A percentile compares a stretch with the other conserved stretches of the same genome.
These are phyloP conservation scores for Stromatinia cepivora DNA, from an alignment of 2,329 filamentous ascomycete species.

Conservation along the genomic window DNA sequence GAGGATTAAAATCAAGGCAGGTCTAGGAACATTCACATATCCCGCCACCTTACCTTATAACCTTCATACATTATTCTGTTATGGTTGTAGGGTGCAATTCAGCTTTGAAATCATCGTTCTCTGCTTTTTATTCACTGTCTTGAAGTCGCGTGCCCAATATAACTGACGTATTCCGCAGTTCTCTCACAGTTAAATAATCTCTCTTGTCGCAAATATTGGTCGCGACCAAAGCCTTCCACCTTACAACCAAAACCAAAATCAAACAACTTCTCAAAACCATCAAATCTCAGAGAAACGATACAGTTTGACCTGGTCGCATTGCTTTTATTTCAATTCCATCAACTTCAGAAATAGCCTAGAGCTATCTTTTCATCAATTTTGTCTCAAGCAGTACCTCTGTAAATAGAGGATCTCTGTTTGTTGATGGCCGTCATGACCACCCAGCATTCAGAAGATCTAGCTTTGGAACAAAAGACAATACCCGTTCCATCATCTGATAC, in stretches of 20 bases:
- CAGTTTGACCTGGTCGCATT: slow-evolving; percentile 13
- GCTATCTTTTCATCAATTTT: not conserved
- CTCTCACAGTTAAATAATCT: not conserved
- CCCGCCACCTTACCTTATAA: not conserved
- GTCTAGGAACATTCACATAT: slow-evolving; percentile 6
- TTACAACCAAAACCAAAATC: not conserved
- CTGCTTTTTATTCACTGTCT: slow-evolving; percentile 8
- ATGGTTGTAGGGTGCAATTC: not conserved
- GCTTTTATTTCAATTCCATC: not conserved
- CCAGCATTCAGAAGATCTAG: slow-evolving; percentile 39
- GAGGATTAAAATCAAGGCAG: slow-evolving; percentile 6
- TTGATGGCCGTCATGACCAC: slow-evolving; percentile 57
- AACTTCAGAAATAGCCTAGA: not conserved
- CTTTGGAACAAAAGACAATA: slow-evolving; percentile 53
- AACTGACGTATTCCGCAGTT: slow-evolving; percentile 2
- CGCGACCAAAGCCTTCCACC: not conserved
- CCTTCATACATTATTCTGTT: not conserved
- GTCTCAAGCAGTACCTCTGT: slow-evolving; percentile 28
- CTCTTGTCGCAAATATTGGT: slow-evolving; percentile 10
- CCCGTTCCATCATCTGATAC: slow-evolving; percentile 49
- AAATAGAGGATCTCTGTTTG: slow-evolving; percentile 36
- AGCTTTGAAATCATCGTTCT: not conserved
- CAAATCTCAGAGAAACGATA: not conserved
- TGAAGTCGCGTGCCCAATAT: not conserved
- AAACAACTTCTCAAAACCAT: not conserved